phyloP scores from a whole-genome alignment of 2,329 filamentous ascomycete genomes.

The Aspergillus intermedius region DNA sequence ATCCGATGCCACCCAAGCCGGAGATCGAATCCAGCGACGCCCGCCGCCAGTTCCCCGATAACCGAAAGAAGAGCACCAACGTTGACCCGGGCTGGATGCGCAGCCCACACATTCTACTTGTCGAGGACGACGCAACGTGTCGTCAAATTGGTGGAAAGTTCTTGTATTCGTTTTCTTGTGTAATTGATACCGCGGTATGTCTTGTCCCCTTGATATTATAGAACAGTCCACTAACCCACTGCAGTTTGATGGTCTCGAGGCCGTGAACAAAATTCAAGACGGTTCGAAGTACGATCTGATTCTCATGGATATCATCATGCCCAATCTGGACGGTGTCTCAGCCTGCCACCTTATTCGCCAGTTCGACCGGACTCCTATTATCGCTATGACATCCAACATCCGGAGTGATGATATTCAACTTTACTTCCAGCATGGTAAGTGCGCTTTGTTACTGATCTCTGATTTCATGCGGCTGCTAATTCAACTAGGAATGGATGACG shows the following conservation, averaged over 20 bases:
- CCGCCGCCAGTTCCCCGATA: conserved; percentile 43
- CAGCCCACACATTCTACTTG: conserved; percentile 74
- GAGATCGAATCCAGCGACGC: conserved; percentile 46
- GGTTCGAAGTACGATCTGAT: conserved; percentile 63
- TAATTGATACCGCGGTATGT: conserved; percentile 58
- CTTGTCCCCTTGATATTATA: neutral
- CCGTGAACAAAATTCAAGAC: conserved; percentile 73
- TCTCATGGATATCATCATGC: conserved; percentile 96
- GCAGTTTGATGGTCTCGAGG: conserved; percentile 82
- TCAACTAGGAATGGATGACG: conserved; percentile 82
- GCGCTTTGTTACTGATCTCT: neutral
- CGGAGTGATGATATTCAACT: conserved; percentile 92
- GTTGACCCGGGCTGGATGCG: conserved; percentile 60
- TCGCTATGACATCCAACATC: conserved; percentile 99
- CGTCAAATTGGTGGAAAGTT: conserved; percentile 62
- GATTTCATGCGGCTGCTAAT: conserved; percentile 17
- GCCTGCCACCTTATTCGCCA: conserved; percentile 90
- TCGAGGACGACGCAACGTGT: conserved; percentile 71
- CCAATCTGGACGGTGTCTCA: conserved; percentile 87
- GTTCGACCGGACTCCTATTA: conserved; percentile 76
- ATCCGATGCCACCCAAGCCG: conserved; percentile 63
- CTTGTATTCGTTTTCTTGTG: conserved; percentile 57
- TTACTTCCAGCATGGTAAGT: conserved; percentile 86
- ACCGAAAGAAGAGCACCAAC: conserved; percentile 55
- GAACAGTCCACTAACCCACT: conserved; percentile 3